These are phyloP conservation scores for Tricladium varicosporioides DNA, from an alignment of 2,329 filamentous ascomycete genomes.

Conservation along the genomic window DNA sequence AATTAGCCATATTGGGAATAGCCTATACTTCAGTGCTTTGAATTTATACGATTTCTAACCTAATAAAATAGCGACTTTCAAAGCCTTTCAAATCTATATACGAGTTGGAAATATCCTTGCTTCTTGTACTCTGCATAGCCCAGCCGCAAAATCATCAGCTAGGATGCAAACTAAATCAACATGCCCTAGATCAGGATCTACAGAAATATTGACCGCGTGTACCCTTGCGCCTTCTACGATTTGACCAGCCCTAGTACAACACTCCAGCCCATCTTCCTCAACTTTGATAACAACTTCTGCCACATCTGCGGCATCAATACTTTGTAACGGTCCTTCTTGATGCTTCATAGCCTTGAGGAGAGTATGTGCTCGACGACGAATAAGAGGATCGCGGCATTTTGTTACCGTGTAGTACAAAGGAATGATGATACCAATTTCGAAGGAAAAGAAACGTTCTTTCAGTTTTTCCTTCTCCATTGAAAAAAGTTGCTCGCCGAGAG, in stretches of 20 bases:
- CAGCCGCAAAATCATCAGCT: too few relatives aligned
- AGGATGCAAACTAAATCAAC: conserved; percentile 9
- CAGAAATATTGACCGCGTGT: not conserved
- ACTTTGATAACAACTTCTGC: conserved; percentile 13
- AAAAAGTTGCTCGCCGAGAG: conserved; percentile 4
- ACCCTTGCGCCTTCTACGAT: conserved; percentile 7
- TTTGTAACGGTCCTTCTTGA: conserved; percentile 67
- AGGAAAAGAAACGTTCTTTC: conserved; percentile 7
- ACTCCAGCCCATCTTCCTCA: conserved; percentile 13
- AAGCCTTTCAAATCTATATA: too few relatives aligned
- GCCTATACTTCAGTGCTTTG: too few relatives aligned
- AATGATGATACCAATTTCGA: conserved; percentile 17
- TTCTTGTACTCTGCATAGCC: too few relatives aligned
- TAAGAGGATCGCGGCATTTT: conserved; percentile 14
- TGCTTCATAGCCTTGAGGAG: conserved; percentile 49
- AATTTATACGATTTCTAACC: too few relatives aligned
- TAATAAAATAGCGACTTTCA: too few relatives aligned
- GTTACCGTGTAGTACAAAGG: conserved; percentile 11
- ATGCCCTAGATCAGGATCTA: conserved; percentile 2
- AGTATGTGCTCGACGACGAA: conserved; percentile 9
- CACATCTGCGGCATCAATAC: conserved; percentile 1
- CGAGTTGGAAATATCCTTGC: too few relatives aligned
- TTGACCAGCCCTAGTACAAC: not conserved
- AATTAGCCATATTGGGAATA: too few relatives aligned
- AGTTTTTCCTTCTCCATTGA: not conserved